Conservation (phyloP, 352 stramenopile genomes). For the Phytophthora cryptogea region DNA sequence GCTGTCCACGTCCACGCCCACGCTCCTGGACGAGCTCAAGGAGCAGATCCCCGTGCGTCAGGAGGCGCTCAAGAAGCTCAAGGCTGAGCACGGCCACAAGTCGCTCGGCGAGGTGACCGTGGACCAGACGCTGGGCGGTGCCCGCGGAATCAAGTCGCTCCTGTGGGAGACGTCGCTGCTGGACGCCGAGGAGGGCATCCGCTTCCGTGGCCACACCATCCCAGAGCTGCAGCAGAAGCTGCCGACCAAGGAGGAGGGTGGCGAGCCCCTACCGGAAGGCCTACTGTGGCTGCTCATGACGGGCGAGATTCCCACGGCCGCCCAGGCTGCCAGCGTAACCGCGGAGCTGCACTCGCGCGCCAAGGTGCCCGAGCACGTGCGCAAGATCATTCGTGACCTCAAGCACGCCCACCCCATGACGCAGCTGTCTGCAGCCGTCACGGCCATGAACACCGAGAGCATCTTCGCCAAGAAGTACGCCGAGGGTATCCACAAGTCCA, state of each 20-base stretch:
- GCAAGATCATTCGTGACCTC: conserved; percentile 94
- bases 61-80: conserved; percentile 94
- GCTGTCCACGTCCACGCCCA: conserved; percentile 71
- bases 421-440: conserved; percentile 95
- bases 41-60: conserved; percentile 92
- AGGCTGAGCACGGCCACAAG: conserved; percentile 93
- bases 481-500: conserved; percentile 97
- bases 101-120: conserved; percentile 94
- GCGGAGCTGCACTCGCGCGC: conserved; percentile 95
- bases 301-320: conserved; percentile 96
- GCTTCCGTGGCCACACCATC: conserved; percentile 99
- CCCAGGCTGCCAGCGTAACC: conserved; percentile 95
- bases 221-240: conserved; percentile 97
- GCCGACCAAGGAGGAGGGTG: conserved; percentile 90
- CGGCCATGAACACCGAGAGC: conserved; percentile 94
- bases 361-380: conserved; percentile 95
- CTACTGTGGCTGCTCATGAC: conserved; percentile 98
- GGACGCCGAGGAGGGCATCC: conserved; percentile 97
- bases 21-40: conserved; percentile 85
- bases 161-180: conserved; percentile 98
- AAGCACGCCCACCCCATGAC: conserved; percentile 99
- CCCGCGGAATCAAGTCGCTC: conserved; percentile 98
- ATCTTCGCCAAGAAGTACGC: conserved; percentile 97
- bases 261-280: conserved; percentile 97
- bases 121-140: conserved; percentile 97